These are phyloP conservation scores for Tranzscheliella williamsii DNA, from an alignment of 1,284 basidiomycete genomes.

Conservation along the genomic window DNA sequence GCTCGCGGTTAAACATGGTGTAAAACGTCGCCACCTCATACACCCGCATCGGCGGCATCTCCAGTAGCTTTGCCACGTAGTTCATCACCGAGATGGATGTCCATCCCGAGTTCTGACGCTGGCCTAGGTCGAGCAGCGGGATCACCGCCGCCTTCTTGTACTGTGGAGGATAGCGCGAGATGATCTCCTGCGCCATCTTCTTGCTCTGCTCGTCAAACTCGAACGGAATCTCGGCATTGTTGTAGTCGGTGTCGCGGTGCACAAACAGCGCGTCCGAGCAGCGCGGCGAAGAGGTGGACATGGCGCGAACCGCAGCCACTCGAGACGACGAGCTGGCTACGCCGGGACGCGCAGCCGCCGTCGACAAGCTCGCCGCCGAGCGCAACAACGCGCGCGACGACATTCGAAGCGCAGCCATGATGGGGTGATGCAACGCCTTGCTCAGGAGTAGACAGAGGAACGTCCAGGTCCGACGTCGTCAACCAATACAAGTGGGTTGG, in stretches of 20 bases:
- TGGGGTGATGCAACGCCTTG: too few species aligned
- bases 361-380: constrained; percentile 8
- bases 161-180: constrained; percentile 89
- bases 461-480: too few species aligned
- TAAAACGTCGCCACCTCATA: constrained; percentile 99
- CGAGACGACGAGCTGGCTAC: constrained; percentile 19
- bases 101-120: constrained; percentile 98
- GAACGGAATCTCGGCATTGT: constrained; percentile 77
- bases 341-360: constrained; percentile 15
- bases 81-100: constrained; percentile 99
- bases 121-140: constrained; percentile 91
- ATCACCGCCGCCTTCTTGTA: constrained; percentile 96
- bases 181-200: constrained; percentile 83
- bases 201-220: constrained; percentile 79
- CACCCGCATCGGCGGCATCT: constrained; percentile 97
- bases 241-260: constrained; percentile 89
- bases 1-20: constrained; percentile 85
- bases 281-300: constrained; percentile 37
- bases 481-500: too few species aligned
- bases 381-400: constrained; percentile 36
- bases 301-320: constrained; percentile 7
- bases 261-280: constrained; percentile 58
- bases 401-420: constrained; percentile 36
- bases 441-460: too few species aligned
- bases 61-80: constrained; percentile 82